A percentile compares a stretch with the other conserved stretches of the same genome.
phyloP scores from a whole-genome alignment of 345 rosid genomes.

The Populus euphratica region DNA sequence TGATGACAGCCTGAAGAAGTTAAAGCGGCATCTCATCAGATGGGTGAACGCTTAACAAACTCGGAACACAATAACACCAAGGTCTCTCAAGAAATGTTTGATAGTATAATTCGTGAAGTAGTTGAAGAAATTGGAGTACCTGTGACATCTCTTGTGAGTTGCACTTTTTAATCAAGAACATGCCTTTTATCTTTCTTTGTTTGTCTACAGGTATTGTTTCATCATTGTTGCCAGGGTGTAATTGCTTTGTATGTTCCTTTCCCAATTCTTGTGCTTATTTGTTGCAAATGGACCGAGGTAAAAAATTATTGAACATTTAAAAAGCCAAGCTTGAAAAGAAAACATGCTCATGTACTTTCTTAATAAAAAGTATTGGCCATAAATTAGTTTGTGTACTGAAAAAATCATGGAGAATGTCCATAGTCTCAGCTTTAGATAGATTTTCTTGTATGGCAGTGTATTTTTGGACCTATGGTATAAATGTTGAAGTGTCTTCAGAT shows the following conservation, averaged over 20 bases:
- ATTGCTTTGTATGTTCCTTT: neutral
- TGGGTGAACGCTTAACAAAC: slow-evolving; percentile 18
- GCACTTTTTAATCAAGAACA: neutral
- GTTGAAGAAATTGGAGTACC: slow-evolving; percentile 94
- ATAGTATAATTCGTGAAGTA: slow-evolving; percentile 72
- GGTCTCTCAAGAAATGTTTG: slow-evolving; percentile 68
- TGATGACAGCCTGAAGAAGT: slow-evolving; percentile 59
- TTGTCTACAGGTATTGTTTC: neutral
- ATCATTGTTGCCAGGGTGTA: neutral
- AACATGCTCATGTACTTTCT: too few species aligned
- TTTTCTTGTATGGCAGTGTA: too few species aligned
- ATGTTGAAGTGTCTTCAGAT: neutral
- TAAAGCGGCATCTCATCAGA: slow-evolving; percentile 46
- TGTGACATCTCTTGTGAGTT: slow-evolving; percentile 62
- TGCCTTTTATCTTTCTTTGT: neutral
- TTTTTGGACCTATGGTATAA: too few species aligned
- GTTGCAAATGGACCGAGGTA: too few species aligned
- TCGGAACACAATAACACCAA: slow-evolving; percentile 43
- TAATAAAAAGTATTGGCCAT: too few species aligned
- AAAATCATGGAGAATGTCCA: too few species aligned
- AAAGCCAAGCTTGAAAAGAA: too few species aligned
- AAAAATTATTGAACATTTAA: too few species aligned
- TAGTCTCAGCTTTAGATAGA: too few species aligned
- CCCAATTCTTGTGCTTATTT: too few species aligned
- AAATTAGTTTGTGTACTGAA: too few species aligned